Evolutionary conservation across 148 eudicot species (phyloP).

Genomic region (Diospyros lotus): DNA sequence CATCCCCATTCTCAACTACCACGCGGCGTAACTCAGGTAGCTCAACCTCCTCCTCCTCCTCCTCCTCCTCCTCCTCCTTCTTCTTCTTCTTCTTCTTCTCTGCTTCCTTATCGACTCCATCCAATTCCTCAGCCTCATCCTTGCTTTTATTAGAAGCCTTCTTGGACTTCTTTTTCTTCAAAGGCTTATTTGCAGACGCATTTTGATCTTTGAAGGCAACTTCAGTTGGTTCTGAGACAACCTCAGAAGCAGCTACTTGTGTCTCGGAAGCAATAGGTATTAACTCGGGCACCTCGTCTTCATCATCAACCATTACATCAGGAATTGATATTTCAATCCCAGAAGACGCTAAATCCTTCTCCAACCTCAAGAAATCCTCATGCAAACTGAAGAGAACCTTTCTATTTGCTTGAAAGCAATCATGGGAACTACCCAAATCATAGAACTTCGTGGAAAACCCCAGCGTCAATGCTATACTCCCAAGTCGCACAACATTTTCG

Average conservation of each 20-base stretch:
- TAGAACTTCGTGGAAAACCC: slow-evolving; percentile 50
- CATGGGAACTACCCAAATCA: slow-evolving; percentile 54
- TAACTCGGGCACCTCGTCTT: slow-evolving; percentile 50
- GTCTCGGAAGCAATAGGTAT: slow-evolving; percentile 30
- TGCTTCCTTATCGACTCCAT: slow-evolving; percentile 15
- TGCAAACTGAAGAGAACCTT: slow-evolving; percentile 64
- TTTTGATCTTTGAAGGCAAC: slow-evolving; percentile 11
- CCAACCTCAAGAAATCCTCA: slow-evolving; percentile 74
- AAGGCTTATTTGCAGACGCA: slow-evolving; percentile 8
- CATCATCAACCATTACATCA: slow-evolving; percentile 27
- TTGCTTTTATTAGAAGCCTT: slow-evolving; percentile 8
- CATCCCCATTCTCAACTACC: too few species aligned
- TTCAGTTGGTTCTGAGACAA: slow-evolving; percentile 2
- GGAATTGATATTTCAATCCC: slow-evolving; percentile 53
- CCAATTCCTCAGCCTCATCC: not conserved
- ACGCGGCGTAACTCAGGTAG: slow-evolving; percentile 3
- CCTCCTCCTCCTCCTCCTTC: slow-evolving; percentile 35
- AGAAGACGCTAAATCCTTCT: slow-evolving; percentile 57
- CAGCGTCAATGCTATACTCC: slow-evolving; percentile 47
- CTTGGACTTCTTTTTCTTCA: slow-evolving; percentile 22
- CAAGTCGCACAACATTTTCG: slow-evolving; percentile 21
- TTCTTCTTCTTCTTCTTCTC: slow-evolving; percentile 19
- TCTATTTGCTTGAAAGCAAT: slow-evolving; percentile 84
- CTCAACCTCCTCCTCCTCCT: slow-evolving; percentile 7
- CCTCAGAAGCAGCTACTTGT: not conserved